These are phyloP conservation scores for Pichia sp. DNA, from an alignment of 1,139 yeast species.

Conservation along the genomic window DNA sequence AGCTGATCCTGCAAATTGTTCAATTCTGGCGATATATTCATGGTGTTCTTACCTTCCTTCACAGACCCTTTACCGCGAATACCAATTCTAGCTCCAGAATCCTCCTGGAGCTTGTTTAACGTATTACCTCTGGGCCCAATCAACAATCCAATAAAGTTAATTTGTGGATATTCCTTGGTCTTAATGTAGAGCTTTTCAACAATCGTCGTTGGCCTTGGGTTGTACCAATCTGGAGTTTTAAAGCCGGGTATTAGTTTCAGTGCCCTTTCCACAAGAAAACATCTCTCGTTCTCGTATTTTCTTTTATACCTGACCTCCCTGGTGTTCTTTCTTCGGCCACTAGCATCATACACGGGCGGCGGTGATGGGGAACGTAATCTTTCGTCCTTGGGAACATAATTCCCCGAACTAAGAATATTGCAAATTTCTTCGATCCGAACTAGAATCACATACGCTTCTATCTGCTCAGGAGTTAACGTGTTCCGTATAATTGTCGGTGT, in stretches of 20 bases:
- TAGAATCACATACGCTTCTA: slow-evolving; percentile 71
- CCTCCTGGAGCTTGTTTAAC: slow-evolving; percentile 69
- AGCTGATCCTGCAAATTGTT: slow-evolving; percentile 70
- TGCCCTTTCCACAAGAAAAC: slow-evolving; percentile 69
- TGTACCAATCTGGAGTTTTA: slow-evolving; percentile 75
- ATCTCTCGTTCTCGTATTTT: slow-evolving; percentile 72
- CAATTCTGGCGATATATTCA: slow-evolving; percentile 41
- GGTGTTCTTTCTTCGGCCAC: slow-evolving; percentile 83
- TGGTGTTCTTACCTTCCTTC: slow-evolving; percentile 74
- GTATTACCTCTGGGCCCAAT: slow-evolving; percentile 97
- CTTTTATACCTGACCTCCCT: slow-evolving; percentile 63
- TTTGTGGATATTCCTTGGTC: slow-evolving; percentile 80
- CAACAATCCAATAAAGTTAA: slow-evolving; percentile 86
- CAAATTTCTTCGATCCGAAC: slow-evolving; percentile 78
- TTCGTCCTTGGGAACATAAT: slow-evolving; percentile 34
- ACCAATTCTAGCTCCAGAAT: slow-evolving; percentile 81
- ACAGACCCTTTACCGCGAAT: slow-evolving; percentile 94
- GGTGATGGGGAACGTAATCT: slow-evolving; percentile 72
- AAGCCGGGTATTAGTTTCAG: slow-evolving; percentile 71
- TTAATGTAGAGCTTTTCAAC: slow-evolving; percentile 85
- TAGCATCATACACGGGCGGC: slow-evolving; percentile 81
- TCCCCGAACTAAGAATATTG: slow-evolving; percentile 50
- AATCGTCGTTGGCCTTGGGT: slow-evolving; percentile 53
- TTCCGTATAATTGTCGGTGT: slow-evolving; percentile 21
- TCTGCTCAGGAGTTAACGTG: slow-evolving; percentile 77